Evolutionary conservation across 2,329 filamentous ascomycete genomes (phyloP), one percentile per base, ranked within the genome.

Genomic region (Tolypocladium album): DNA sequence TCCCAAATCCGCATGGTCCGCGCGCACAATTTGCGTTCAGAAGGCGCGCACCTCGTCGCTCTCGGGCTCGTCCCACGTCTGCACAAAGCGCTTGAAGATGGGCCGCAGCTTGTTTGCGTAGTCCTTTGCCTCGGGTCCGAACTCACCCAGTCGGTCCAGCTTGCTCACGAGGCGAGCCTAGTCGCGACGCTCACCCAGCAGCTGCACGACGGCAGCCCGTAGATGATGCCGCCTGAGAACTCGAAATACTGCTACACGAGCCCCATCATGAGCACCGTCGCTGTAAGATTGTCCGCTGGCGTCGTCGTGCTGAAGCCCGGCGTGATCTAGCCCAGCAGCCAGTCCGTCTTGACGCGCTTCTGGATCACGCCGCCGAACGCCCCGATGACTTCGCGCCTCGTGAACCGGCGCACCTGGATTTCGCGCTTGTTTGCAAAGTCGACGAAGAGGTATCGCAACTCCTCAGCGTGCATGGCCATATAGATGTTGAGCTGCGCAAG

Each of bases 401-500:
- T 64, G 2, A 61, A 53, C 0, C 63, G 65, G 20, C 61, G 58
- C 0, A 74, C 69, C 1, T 63, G 56, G 27, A 83, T 75, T 31
- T 76, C 71, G 60, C 78, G 68, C 60, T 76, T 71, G 0, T 74
- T 78, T 13, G 72, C 59, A 58, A 80, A 77, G 8, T 72, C 64
- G 9, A 82, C 79, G 62, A 82, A 82, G 17, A 76, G 59, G 6
- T 70, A 64, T 2, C 79, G 71, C 0, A 82, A 58, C 7, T 76
- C 70, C 57, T 82, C 78, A 7, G 77, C 73, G 62, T 83, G 72
- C 0, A 68, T 69, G 38, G 76, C 74, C 70, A 82, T 76, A 67
- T 78, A 83, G 58, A 78, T 74, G 64, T 77, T 79, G 56, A 83
- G 69, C 67, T 83, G 80, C 0, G 73, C 71, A 4, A 84, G 70